Evolutionary conservation across 73 alveolate genomes (phyloP).

Genomic region (Paramecium sonneborni): DNA sequence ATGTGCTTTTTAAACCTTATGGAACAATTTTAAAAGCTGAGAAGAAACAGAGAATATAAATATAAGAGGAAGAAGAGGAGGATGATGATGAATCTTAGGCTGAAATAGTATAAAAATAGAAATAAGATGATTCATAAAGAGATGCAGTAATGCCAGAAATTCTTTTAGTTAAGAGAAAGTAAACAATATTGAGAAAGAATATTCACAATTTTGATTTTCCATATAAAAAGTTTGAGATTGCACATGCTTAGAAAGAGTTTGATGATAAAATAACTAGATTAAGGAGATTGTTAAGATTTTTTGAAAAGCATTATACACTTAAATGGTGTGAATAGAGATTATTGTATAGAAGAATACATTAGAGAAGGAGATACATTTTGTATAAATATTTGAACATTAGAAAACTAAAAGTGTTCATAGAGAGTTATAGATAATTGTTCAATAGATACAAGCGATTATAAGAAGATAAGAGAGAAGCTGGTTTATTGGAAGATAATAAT

Average conservation of each 20-base stretch:
- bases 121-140: not conserved
- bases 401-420: not conserved
- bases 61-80: not conserved
- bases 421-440: not conserved
- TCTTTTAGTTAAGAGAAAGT: not conserved
- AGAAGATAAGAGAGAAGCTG: constrained; percentile 10
- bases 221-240: not conserved
- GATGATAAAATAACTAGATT: not conserved
- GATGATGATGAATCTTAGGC: not conserved
- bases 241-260: not conserved
- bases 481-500: not conserved
- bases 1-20: constrained; percentile 16
- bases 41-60: not conserved
- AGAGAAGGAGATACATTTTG: not conserved
- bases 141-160: not conserved
- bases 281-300: not conserved
- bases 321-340: constrained; percentile 54
- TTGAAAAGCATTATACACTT: not conserved
- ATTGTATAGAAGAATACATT: not conserved
- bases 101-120: not conserved
- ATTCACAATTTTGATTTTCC: not conserved
- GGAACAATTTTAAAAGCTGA: not conserved
- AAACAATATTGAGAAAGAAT: not conserved
- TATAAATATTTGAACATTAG: not conserved
- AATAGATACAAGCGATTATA: not conserved